phyloP scores from a whole-genome alignment of 176 grass and related monocot genomes.

The Oryza meridionalis region DNA sequence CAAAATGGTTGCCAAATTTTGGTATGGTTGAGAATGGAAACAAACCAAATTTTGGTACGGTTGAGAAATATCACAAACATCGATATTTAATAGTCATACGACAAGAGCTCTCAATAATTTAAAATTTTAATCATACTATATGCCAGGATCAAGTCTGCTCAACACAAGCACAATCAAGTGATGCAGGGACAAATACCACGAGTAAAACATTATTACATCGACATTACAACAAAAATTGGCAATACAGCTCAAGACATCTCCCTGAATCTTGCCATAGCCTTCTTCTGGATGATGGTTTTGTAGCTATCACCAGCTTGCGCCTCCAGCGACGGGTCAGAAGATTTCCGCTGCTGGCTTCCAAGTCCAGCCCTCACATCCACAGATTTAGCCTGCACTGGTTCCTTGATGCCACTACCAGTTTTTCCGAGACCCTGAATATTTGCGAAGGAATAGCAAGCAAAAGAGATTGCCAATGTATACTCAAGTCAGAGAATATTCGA shows the following conservation, averaged over 20 bases:
- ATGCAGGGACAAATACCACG: not conserved
- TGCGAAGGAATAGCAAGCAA: conserved; percentile 54
- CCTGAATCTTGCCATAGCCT: conserved; percentile 92
- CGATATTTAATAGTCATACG: not conserved
- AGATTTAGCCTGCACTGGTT: conserved; percentile 93
- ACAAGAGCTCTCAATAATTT: not conserved
- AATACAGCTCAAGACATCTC: conserved; percentile 63
- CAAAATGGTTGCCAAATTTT: too few relatives aligned
- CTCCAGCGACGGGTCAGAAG: conserved; percentile 66
- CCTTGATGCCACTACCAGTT: conserved; percentile 93
- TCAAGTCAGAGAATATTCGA: conserved; percentile 40
- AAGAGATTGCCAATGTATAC: conserved; percentile 43
- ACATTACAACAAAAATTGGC: conserved; percentile 10
- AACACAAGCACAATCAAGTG: not conserved
- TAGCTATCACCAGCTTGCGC: conserved; percentile 88
- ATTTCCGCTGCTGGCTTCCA: conserved; percentile 69
- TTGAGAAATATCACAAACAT: not conserved
- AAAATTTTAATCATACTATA: not conserved
- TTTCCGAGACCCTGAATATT: conserved; percentile 86
- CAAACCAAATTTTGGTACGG: too few relatives aligned
- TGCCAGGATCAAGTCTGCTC: not conserved
- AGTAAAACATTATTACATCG: not conserved
- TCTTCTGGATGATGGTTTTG: conserved; percentile 97
- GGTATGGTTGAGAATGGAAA: too few relatives aligned
- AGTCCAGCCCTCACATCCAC: conserved; percentile 75